Base-by-base conservation (phyloP, 1,139 yeast species). In the Protomyces pachydermus region DNA sequence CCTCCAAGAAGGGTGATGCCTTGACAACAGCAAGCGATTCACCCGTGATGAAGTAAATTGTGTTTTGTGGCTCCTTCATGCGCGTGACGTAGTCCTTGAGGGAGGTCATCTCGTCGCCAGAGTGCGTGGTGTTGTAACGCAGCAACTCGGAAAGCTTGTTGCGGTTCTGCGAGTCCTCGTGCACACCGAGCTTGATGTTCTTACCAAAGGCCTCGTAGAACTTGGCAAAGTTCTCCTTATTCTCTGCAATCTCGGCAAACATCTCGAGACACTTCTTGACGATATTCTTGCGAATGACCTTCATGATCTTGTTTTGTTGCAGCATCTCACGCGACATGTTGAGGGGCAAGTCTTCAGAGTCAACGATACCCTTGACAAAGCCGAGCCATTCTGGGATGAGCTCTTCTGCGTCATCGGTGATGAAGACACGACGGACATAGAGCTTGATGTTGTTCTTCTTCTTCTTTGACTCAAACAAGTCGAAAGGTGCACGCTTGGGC, bases 21-120 rank as follows among this genome's bases (percentile, higher is more conserved):
- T 93, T 97, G 76, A 95, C 97, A 73, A 97, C 91, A 86, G 93
- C 91, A 77, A 90, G 80, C 67, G 96, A 86, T 83, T 95, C 98
- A 86, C 98, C 99, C 77, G 98, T 93, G 79, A 93, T 93, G 86
- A 84, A 93, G 86, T 93, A 93, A 76, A 93, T 90, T 84, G 95
- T 93, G 95, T 95, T 91, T 84, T 93, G 99, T 84, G 90, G 97
- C 81, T 90, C 97, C 79, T 95, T 97, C 99, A 93, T 93, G 82
- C 98, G 90, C 72, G 98, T 93, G 71, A 95, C 96, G 82, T 93
- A 93, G 82, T 93, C 99, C 73, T 95, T 81, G 76, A 93, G 84
- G 60, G 98, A 91, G 72, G 98, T 93, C 79, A 83, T 79, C 82
- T 93, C 98, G 76, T 91, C 98, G 72, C 84, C 76, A 69, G 97